These are phyloP conservation scores for Pseudogymnoascus sp. DNA, from an alignment of 2,329 filamentous ascomycete species.

Conservation along the genomic window DNA sequence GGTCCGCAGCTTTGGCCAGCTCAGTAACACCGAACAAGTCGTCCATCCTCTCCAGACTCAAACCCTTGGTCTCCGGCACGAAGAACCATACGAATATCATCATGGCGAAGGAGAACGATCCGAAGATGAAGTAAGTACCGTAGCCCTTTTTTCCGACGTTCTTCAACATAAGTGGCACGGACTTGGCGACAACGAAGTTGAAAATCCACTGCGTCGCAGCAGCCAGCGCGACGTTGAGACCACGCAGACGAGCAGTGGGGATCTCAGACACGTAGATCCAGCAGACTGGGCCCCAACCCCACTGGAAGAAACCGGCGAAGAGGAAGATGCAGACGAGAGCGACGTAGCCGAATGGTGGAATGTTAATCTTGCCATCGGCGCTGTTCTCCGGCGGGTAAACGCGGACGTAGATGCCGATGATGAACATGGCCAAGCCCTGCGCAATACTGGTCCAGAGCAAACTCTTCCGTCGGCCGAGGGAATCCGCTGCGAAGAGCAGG, in stretches of 20 bases:
- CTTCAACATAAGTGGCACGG: conserved; percentile 62
- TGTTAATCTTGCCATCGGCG: conserved; percentile 30
- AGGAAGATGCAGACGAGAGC: conserved; percentile 67
- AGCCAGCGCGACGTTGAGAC: conserved; percentile 61
- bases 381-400: conserved; percentile 52
- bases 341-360: conserved; percentile 62
- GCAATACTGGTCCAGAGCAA: conserved; percentile 60
- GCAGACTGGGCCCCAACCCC: conserved; percentile 64
- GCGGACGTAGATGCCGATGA: conserved; percentile 65
- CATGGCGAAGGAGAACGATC: conserved; percentile 59
- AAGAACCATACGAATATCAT: conserved; percentile 35
- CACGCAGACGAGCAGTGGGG: conserved; percentile 58
- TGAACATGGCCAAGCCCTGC: conserved; percentile 58
- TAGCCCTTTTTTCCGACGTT: conserved; percentile 41
- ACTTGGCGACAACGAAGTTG: conserved; percentile 65
- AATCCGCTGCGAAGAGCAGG: conserved; percentile 62
- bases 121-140: conserved; percentile 65
- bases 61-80: conserved; percentile 62
- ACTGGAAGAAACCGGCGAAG: conserved; percentile 65
- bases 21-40: conserved; percentile 58
- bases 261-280: conserved; percentile 70
- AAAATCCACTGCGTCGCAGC: conserved; percentile 66
- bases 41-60: conserved; percentile 55
- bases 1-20: conserved; percentile 27
- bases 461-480: conserved; percentile 52